phyloP scores from a whole-genome alignment of 2,329 filamentous ascomycete species.

The Amauroascus verrucosus region DNA sequence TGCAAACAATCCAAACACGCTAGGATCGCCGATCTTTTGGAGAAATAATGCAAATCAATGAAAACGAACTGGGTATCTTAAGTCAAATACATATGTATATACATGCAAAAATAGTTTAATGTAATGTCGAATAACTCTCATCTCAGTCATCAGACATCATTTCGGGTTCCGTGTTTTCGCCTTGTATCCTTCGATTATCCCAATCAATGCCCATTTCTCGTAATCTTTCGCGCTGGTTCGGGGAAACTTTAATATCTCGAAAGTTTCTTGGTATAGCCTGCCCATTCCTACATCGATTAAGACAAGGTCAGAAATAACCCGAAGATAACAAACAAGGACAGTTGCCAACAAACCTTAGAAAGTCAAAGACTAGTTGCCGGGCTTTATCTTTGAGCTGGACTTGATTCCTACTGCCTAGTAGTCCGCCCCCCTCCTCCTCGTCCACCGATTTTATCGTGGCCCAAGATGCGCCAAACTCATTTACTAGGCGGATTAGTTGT shows the following conservation, averaged over 20 bases:
- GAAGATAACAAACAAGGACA: not conserved
- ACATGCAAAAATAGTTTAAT: too few species aligned
- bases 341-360: not conserved
- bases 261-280: too few species aligned
- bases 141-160: too few species aligned
- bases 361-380: slow-evolving; percentile 38
- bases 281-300: not conserved
- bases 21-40: too few species aligned
- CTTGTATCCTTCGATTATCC: not conserved
- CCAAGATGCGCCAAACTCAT: slow-evolving; percentile 38
- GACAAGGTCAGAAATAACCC: not conserved
- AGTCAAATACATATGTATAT: not conserved
- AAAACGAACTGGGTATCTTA: not conserved
- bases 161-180: not conserved
- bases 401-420: slow-evolving; percentile 36
- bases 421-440: slow-evolving; percentile 22
- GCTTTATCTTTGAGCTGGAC: slow-evolving; percentile 48
- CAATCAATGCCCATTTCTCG: not conserved
- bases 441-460: slow-evolving; percentile 35
- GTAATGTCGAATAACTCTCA: too few species aligned
- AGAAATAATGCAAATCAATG: not conserved
- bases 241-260: too few species aligned
- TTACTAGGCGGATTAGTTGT: slow-evolving; percentile 43
- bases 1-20: too few species aligned
- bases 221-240: too few species aligned